phyloP scores from a whole-genome alignment of 202 grass and related monocot genomes.

The Brachypodium distachyon region DNA sequence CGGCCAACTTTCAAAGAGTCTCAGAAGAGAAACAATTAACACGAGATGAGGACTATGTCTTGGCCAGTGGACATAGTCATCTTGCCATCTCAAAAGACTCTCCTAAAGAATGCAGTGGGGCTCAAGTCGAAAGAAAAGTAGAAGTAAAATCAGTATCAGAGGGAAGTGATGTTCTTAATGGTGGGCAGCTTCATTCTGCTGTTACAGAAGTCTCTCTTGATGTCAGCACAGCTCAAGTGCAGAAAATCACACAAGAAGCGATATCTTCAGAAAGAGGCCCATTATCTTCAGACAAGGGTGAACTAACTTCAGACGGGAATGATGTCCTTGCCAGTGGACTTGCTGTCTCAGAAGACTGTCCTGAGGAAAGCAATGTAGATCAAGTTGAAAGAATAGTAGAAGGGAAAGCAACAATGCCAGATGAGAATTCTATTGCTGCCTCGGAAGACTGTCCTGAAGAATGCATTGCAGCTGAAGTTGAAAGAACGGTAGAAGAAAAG shows the following conservation, averaged over 20 bases:
- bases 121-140: slow-evolving; percentile 15
- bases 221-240: slow-evolving; percentile 19
- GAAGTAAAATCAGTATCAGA: slow-evolving; percentile 3
- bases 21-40: neutral
- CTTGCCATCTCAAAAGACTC: slow-evolving; percentile 16
- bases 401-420: neutral
- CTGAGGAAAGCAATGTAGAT: neutral
- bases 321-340: neutral
- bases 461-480: slow-evolving; percentile 2
- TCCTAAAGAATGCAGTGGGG: slow-evolving; percentile 12
- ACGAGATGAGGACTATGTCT: neutral
- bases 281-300: neutral
- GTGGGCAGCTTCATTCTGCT: slow-evolving; percentile 3
- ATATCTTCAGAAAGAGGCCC: neutral
- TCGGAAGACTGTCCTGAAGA: neutral
- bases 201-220: slow-evolving; percentile 15
- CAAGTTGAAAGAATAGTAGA: slow-evolving; percentile 9
- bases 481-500: slow-evolving; percentile 14
- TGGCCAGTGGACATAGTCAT: neutral
- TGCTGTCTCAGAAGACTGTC: slow-evolving; percentile 25
- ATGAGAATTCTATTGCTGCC: slow-evolving; percentile 23
- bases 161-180: neutral
- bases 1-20: slow-evolving; percentile 15
- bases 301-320: neutral
- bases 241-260: neutral